These are phyloP conservation scores for Tillandsia leiboldiana DNA, from an alignment of 176 grass and related monocot genomes.

Conservation along the genomic window DNA sequence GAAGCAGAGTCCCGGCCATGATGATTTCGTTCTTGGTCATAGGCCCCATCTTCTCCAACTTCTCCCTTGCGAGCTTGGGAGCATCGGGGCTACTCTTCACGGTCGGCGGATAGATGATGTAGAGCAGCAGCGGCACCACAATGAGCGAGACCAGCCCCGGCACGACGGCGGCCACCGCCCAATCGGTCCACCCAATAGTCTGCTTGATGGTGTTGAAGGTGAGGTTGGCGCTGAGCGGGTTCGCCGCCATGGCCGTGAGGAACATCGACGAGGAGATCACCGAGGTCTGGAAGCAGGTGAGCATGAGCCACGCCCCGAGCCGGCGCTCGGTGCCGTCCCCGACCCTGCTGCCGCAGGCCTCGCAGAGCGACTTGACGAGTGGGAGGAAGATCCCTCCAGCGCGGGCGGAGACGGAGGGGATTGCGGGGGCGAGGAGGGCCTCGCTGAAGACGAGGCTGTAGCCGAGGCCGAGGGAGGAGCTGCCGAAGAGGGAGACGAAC, in stretches of 20 bases:
- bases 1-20: conserved; percentile 67
- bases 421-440: conserved; percentile 81
- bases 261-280: conserved; percentile 91
- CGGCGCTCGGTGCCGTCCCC: conserved; percentile 61
- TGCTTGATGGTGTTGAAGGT: conserved; percentile 58
- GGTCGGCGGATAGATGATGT: conserved; percentile 80
- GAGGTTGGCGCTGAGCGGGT: conserved; percentile 79
- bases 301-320: conserved; percentile 94
- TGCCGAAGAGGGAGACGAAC: conserved; percentile 81
- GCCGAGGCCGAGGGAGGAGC: conserved; percentile 76
- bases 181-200: conserved; percentile 87
- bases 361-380: conserved; percentile 77
- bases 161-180: conserved; percentile 81
- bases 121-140: conserved; percentile 71
- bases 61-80: conserved; percentile 75
- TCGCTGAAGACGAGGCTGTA: conserved; percentile 92
- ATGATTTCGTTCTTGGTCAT: conserved; percentile 80
- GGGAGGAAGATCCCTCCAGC: conserved; percentile 91
- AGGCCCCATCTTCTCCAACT: conserved; percentile 68
- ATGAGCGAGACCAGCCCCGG: conserved; percentile 67
- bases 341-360: conserved; percentile 58
- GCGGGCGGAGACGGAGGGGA: conserved; percentile 79
- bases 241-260: conserved; percentile 88
- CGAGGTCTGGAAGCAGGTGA: conserved; percentile 96
- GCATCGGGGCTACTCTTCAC: conserved; percentile 83